These are phyloP conservation scores for Aspergillus ochraceus DNA, from an alignment of 2,329 filamentous ascomycete genomes.

Conservation along the genomic window DNA sequence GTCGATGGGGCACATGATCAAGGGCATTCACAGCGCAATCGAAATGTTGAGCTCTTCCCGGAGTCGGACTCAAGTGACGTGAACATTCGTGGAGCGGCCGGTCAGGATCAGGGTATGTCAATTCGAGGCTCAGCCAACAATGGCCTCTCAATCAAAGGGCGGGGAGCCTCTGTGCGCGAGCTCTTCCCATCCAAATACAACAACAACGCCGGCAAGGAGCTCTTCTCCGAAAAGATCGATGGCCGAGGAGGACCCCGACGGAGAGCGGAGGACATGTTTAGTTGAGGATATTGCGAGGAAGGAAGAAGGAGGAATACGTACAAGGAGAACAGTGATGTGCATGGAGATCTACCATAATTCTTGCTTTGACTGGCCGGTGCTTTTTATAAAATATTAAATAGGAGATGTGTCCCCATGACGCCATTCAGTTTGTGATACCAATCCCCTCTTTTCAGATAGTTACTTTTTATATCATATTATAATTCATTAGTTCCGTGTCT, in stretches of 20 bases:
- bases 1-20: slow-evolving; percentile 44
- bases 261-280: slow-evolving; percentile 72
- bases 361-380: not conserved
- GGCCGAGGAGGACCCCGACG: slow-evolving; percentile 61
- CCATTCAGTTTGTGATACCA: slow-evolving; percentile 13
- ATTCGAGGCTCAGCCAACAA: slow-evolving; percentile 46
- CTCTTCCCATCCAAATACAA: slow-evolving; percentile 65
- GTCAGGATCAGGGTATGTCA: slow-evolving; percentile 37
- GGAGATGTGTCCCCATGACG: not conserved
- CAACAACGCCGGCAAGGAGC: slow-evolving; percentile 65
- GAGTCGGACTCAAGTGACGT: slow-evolving; percentile 42
- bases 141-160: slow-evolving; percentile 69
- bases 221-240: slow-evolving; percentile 63
- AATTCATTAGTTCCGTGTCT: not conserved
- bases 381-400: not conserved
- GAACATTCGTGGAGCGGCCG: slow-evolving; percentile 62
- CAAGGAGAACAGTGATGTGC: not conserved
- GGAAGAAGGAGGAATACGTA: not conserved
- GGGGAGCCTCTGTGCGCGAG: slow-evolving; percentile 65
- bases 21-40: slow-evolving; percentile 23
- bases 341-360: not conserved
- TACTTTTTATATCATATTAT: not conserved
- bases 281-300: slow-evolving; percentile 43
- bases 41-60: slow-evolving; percentile 43
- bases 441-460: not conserved